Evolutionary conservation across 495 filamentous ascomycete genomes (phyloP).

Genomic region (Mycothermus thermophilus): DNA sequence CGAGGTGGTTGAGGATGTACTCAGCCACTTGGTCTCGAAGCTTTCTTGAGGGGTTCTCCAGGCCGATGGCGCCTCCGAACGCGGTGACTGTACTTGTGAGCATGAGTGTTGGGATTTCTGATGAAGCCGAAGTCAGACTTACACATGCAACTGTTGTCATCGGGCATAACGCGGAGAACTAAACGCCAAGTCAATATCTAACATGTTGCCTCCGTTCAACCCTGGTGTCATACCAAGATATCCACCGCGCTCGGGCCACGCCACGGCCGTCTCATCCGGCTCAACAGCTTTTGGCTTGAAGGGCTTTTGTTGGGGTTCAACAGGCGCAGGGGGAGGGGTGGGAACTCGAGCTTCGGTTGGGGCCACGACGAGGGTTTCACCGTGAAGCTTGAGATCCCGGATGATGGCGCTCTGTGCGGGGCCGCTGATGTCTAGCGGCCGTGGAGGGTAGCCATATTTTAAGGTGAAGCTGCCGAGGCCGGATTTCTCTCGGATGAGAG

Average conservation of each 20-base stretch:
- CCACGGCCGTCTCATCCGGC: conserved; percentile 22
- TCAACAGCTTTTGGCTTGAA: conserved; percentile 22
- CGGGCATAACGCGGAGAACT: conserved; percentile 89
- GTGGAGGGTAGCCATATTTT: conserved; percentile 79
- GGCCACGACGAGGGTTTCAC: conserved; percentile 67
- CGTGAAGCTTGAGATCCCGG: conserved; percentile 54
- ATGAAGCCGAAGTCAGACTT: not conserved
- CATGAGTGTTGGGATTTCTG: not conserved
- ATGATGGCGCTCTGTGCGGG: conserved; percentile 9
- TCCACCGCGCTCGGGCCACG: conserved; percentile 20
- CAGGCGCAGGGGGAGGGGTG: not conserved
- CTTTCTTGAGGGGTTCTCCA: conserved; percentile 28
- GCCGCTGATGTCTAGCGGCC: conserved; percentile 46
- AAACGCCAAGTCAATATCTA: not conserved
- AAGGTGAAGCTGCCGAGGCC: conserved; percentile 46
- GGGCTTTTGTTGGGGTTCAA: conserved; percentile 5
- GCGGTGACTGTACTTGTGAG: conserved; percentile 66
- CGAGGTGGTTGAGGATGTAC: conserved; percentile 58
- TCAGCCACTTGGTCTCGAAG: conserved; percentile 73
- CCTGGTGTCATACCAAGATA: conserved; percentile 17
- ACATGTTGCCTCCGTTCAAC: not conserved
- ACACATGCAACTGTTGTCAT: conserved; percentile 88
- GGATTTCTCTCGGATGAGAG: conserved; percentile 22
- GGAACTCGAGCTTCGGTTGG: conserved; percentile 11
- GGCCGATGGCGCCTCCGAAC: conserved; percentile 55